phyloP scores from a whole-genome alignment of 129 eudicot genomes.

The Lactuca saligna region DNA sequence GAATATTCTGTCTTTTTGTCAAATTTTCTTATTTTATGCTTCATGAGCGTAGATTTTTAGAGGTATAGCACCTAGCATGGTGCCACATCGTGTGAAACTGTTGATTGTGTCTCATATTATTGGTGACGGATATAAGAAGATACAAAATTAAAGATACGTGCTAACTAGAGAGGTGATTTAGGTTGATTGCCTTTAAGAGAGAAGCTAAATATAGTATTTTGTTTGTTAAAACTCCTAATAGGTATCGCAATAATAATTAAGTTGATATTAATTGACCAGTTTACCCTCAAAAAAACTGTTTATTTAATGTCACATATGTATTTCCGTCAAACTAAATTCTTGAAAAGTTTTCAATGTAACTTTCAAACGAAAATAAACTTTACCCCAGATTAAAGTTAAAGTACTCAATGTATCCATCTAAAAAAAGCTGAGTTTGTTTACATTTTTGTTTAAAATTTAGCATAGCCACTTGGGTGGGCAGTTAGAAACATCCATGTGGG shows the following conservation, averaged over 20 bases:
- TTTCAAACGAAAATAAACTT: neutral
- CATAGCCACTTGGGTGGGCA: constrained; percentile 28
- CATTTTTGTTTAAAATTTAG: neutral
- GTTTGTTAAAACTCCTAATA: neutral
- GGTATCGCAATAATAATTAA: neutral
- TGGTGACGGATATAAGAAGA: constrained; percentile 23
- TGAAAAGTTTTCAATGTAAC: no score
- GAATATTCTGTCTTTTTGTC: constrained; percentile 7
- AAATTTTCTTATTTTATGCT: constrained; percentile 3
- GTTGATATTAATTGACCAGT: neutral
- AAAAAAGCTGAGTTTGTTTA: constrained; percentile 2
- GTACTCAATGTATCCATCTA: neutral
- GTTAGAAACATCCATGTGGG: constrained; percentile 36
- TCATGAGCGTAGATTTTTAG: neutral
- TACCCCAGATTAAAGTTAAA: neutral
- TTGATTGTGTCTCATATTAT: constrained; percentile 17
- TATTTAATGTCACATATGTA: neutral
- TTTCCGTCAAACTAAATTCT: neutral
- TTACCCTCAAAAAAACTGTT: neutral
- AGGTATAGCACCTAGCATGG: neutral
- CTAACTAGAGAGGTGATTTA: neutral
- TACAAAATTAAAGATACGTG: neutral
- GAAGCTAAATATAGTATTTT: neutral
- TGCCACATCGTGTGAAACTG: constrained; percentile 24
- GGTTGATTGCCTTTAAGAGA: neutral